phyloP scores from a whole-genome alignment of 2,329 filamentous ascomycete species.

The Talaromyces sp. region DNA sequence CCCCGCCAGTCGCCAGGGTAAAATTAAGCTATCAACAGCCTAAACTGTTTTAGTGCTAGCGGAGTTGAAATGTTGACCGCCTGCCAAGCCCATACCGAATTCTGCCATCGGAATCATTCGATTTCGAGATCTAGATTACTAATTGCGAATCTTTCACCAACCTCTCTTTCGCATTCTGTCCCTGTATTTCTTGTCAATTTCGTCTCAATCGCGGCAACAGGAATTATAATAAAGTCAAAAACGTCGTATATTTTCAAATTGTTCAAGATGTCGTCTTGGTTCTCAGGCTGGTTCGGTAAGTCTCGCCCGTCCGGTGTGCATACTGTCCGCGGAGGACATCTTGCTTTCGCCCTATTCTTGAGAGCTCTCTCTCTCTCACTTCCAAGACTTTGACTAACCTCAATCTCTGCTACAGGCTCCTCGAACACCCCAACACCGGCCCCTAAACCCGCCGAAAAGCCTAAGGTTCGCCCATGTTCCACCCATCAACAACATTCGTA shows the following conservation, averaged over 20 bases:
- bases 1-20: conserved; percentile 11
- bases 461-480: conserved; percentile 31
- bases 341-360: no score
- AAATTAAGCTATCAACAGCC: neutral
- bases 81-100: neutral
- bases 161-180: neutral
- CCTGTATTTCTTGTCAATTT: neutral
- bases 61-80: neutral
- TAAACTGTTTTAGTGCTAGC: neutral
- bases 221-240: neutral
- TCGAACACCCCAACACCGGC: conserved; percentile 17
- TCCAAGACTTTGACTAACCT: neutral
- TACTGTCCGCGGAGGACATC: conserved; percentile 10
- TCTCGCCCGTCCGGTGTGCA: neutral
- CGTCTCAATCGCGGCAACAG: neutral
- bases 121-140: conserved; percentile 2
- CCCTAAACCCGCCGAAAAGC: conserved; percentile 31
- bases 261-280: conserved; percentile 30
- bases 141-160: conserved; percentile 2
- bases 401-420: neutral
- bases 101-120: neutral
- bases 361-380: neutral
- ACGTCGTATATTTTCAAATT: neutral
- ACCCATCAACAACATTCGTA: neutral
- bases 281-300: conserved; percentile 36